Percentiles rank a stretch among this genome's conserved stretches.
These are phyloP conservation scores for Nitzschia sp. DNA, from an alignment of 108 stramenopile genomes.

Conservation along the genomic window DNA sequence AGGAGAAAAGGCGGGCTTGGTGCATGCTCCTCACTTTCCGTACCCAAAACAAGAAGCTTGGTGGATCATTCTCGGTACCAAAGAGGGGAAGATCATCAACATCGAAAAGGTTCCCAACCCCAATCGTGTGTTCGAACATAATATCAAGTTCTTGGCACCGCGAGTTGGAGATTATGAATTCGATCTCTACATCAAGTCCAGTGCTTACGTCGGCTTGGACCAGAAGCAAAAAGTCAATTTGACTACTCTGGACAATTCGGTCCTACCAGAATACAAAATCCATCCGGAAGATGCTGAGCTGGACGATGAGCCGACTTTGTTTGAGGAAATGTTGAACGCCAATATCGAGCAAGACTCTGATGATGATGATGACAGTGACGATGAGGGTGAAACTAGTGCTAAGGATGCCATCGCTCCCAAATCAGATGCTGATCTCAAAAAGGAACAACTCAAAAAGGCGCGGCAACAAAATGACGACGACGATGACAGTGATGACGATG, in stretches of 20 bases:
- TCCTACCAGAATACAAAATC: slow-evolving; percentile 91
- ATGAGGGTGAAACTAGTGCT: slow-evolving; percentile 48
- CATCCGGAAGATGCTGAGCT: slow-evolving; percentile 97
- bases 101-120: slow-evolving; percentile 87
- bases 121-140: slow-evolving; percentile 73
- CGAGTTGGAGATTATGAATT: slow-evolving; percentile 86
- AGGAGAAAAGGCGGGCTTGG: slow-evolving; percentile 86
- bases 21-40: slow-evolving; percentile 93
- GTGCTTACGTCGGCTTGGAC: slow-evolving; percentile 95
- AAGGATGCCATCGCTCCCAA: slow-evolving; percentile 63
- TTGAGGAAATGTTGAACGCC: slow-evolving; percentile 94
- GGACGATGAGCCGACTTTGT: slow-evolving; percentile 98
- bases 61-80: slow-evolving; percentile 95
- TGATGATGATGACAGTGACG: slow-evolving; percentile 77
- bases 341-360: slow-evolving; percentile 88
- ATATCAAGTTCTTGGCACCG: slow-evolving; percentile 96
- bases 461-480: slow-evolving; percentile 80
- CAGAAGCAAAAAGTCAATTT: slow-evolving; percentile 66
- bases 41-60: slow-evolving; percentile 91
- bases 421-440: slow-evolving; percentile 82
- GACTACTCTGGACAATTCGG: slow-evolving; percentile 83
- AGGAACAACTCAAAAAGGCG: slow-evolving; percentile 76
- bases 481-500: slow-evolving; percentile 70
- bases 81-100: slow-evolving; percentile 89
- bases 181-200: slow-evolving; percentile 88